Conservation (phyloP, 345 rosid genomes). For the Clarkia xantiana region DNA sequence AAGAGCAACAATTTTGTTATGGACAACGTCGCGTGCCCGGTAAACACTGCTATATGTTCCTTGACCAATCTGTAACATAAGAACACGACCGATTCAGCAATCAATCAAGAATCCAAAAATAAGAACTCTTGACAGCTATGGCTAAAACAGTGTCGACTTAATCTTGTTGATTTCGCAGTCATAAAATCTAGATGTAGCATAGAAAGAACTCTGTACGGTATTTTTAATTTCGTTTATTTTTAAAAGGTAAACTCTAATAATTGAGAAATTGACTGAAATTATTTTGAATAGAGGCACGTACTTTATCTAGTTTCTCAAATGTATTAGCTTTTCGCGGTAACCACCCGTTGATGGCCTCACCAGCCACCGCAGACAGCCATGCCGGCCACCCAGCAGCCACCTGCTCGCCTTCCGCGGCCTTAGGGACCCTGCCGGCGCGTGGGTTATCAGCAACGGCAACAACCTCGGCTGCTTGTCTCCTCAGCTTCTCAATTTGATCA, state of each 20-base stretch:
- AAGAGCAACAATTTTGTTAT: conserved; percentile 63
- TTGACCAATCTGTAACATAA: conserved; percentile 76
- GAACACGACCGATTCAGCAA: too few species aligned
- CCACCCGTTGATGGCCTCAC: conserved; percentile 84
- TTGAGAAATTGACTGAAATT: too few species aligned
- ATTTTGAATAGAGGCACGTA: too few species aligned
- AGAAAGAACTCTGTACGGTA: too few species aligned
- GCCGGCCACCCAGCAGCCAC: conserved; percentile 81
- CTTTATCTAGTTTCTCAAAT: conserved; percentile 75
- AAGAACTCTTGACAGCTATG: too few species aligned
- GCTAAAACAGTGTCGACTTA: too few species aligned
- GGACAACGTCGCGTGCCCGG: conserved; percentile 61
- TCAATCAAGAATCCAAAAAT: too few species aligned
- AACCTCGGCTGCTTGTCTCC: conserved; percentile 18
- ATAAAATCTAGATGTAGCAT: too few species aligned
- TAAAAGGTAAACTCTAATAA: too few species aligned
- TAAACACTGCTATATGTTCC: conserved; percentile 95
- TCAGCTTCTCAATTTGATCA: conserved; percentile 17
- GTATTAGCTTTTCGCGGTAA: conserved; percentile 47
- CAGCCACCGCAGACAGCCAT: conserved; percentile 70
- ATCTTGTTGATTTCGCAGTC: too few species aligned
- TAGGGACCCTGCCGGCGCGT: conserved; percentile 20
- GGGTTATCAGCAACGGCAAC: conserved; percentile 17
- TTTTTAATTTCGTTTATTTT: too few species aligned
- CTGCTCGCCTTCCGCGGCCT: conserved; percentile 44